These are phyloP conservation scores for Actinidia polygama DNA, from an alignment of 179 eudicot species.

Conservation along the genomic window DNA sequence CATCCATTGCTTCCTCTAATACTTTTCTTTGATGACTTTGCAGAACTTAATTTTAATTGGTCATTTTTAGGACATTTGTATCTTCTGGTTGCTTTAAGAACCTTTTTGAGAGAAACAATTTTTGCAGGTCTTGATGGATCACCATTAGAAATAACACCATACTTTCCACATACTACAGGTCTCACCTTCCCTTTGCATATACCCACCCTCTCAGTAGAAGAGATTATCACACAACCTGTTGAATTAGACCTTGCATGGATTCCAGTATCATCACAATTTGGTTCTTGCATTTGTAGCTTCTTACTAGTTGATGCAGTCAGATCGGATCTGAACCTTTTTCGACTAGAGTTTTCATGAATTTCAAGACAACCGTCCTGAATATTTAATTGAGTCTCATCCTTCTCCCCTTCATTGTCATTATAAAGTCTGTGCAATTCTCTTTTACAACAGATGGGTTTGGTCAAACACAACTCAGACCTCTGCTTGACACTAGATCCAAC, in stretches of 20 bases:
- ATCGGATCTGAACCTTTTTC: constrained; percentile 41
- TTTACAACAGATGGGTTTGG: constrained; percentile 16
- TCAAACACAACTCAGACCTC: too few species aligned
- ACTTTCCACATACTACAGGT: constrained; percentile 71
- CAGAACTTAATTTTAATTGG: constrained; percentile 15
- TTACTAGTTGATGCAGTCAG: constrained; percentile 23
- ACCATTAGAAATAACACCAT: constrained; percentile 60
- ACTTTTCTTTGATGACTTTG: constrained; percentile 26
- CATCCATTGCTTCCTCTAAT: constrained; percentile 27
- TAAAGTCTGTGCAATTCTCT: constrained; percentile 34
- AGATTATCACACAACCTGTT: constrained; percentile 26
- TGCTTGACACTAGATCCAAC: too few species aligned
- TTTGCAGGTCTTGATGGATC: constrained; percentile 54
- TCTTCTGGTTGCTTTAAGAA: constrained; percentile 47
- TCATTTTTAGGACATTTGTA: constrained; percentile 25
- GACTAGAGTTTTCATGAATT: constrained; percentile 32
- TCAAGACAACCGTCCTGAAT: constrained; percentile 32
- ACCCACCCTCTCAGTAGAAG: constrained; percentile 18
- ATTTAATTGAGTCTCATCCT: constrained; percentile 20
- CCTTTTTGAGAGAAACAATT: constrained; percentile 51
- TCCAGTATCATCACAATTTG: constrained; percentile 26
- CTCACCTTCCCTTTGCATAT: constrained; percentile 30
- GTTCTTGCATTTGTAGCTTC: constrained; percentile 19
- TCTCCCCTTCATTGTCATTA: constrained; percentile 25
- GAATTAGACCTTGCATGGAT: constrained; percentile 27